These are phyloP conservation scores for Populus deltoides DNA, from an alignment of 345 rosid species.

Conservation along the genomic window DNA sequence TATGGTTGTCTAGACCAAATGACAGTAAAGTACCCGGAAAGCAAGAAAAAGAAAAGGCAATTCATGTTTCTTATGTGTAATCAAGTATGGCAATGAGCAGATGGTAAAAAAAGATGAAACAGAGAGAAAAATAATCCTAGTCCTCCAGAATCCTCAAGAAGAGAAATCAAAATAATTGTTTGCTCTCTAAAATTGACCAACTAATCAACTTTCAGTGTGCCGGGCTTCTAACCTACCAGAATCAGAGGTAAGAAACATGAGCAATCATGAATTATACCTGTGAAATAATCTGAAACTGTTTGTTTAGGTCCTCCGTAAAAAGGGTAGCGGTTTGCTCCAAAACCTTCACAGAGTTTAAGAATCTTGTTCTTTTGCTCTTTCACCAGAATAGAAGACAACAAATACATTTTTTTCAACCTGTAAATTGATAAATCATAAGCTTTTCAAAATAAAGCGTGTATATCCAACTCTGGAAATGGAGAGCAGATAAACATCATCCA, in stretches of 20 bases:
- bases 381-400: constrained; percentile 81
- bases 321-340: constrained; percentile 93
- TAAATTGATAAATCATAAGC: constrained; percentile 17
- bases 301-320: constrained; percentile 72
- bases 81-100: neutral
- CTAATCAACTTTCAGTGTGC: neutral
- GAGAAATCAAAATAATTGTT: neutral
- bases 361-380: constrained; percentile 89
- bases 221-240: constrained; percentile 3
- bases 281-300: constrained; percentile 58
- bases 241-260: neutral
- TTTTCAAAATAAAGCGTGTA: constrained; percentile 1
- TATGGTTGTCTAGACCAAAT: neutral
- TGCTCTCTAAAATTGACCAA: neutral
- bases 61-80: neutral
- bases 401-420: constrained; percentile 95
- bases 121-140: neutral
- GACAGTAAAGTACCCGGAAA: neutral
- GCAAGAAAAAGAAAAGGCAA: neutral
- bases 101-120: neutral
- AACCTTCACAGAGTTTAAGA: constrained; percentile 90
- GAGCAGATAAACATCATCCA: constrained; percentile 7
- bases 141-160: neutral
- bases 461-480: neutral
- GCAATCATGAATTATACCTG: constrained; percentile 47